These are phyloP conservation scores for Colletotrichum incanum DNA, from an alignment of 2,329 filamentous ascomycete species.

Conservation along the genomic window DNA sequence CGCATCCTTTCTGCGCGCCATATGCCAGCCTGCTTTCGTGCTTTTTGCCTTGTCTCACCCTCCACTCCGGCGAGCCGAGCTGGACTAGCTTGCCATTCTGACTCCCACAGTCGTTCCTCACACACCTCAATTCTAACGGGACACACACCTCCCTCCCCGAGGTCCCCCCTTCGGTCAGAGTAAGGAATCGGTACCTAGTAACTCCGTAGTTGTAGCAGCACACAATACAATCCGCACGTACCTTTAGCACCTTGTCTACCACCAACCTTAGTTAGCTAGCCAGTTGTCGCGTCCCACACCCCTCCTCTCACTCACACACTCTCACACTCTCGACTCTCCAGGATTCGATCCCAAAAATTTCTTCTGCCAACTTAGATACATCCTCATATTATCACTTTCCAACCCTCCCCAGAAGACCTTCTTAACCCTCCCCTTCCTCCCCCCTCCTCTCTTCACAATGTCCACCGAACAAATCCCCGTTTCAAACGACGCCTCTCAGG, in stretches of 20 bases:
- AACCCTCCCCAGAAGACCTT: conserved; percentile 46
- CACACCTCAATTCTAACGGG: conserved; percentile 33
- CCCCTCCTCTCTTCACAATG: conserved; percentile 54
- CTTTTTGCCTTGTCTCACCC: conserved; percentile 39
- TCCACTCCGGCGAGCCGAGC: conserved; percentile 37
- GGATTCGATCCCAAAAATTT: conserved; percentile 46
- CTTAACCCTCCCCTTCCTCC: conserved; percentile 47
- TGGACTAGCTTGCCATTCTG: conserved; percentile 29
- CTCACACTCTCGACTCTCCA: conserved; percentile 21
- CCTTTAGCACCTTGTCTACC: conserved; percentile 23
- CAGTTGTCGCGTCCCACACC: conserved; percentile 37
- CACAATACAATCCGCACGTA: conserved; percentile 35
- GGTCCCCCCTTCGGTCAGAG: conserved; percentile 10
- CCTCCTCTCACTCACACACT: conserved; percentile 31
- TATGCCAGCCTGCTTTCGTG: conserved; percentile 44
- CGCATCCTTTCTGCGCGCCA: conserved; percentile 38
- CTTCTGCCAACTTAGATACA: conserved; percentile 43
- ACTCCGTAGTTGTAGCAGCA: conserved; percentile 34
- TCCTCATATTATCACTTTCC: conserved; percentile 38
- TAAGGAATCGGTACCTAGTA: conserved; percentile 23
- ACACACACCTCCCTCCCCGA: conserved; percentile 25
- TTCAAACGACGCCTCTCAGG: conserved; percentile 40
- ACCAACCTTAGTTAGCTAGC: conserved; percentile 20
- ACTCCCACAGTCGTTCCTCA: conserved; percentile 30
- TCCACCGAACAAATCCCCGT: conserved; percentile 45